A percentile compares a stretch with the other conserved stretches of the same genome.
Evolutionary conservation across 164 flowering plant genomes (phyloP).

Genomic region (Tetrastigma voinierianum): DNA sequence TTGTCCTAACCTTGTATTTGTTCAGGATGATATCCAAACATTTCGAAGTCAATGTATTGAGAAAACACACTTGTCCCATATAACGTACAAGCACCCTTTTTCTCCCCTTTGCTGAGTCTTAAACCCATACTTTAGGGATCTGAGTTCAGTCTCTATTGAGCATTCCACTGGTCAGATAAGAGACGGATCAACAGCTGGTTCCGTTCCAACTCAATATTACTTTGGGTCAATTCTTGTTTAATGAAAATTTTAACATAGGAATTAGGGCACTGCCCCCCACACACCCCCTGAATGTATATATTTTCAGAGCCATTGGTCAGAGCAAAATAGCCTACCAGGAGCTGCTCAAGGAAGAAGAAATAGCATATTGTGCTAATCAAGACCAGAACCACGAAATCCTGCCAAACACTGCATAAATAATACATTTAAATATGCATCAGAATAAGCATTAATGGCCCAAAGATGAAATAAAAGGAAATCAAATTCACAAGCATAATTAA

Average conservation of each 20-base stretch:
- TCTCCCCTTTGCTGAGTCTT: neutral
- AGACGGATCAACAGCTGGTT: neutral
- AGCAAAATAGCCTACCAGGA: slow-evolving; percentile 59
- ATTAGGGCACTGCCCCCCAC: too few relatives aligned
- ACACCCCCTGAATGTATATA: too few relatives aligned
- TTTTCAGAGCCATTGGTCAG: neutral
- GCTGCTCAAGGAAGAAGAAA: slow-evolving; percentile 96
- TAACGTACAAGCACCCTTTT: neutral
- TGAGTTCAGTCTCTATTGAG: neutral
- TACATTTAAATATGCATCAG: slow-evolving; percentile 5
- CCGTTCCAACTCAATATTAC: neutral
- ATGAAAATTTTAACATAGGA: neutral
- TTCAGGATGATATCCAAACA: too few relatives aligned
- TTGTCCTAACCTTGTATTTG: too few relatives aligned
- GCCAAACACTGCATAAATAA: slow-evolving; percentile 70
- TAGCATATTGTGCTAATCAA: slow-evolving; percentile 89
- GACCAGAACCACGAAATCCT: slow-evolving; percentile 82
- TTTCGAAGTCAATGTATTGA: too few relatives aligned
- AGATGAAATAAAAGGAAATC: slow-evolving; percentile 2
- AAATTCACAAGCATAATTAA: neutral
- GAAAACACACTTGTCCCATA: neutral
- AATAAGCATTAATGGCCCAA: slow-evolving; percentile 3
- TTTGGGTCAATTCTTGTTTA: neutral
- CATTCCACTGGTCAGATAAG: neutral
- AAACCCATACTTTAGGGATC: neutral